phyloP scores from a whole-genome alignment of 768 basidiomycete species.

The Boletus insuetus region DNA sequence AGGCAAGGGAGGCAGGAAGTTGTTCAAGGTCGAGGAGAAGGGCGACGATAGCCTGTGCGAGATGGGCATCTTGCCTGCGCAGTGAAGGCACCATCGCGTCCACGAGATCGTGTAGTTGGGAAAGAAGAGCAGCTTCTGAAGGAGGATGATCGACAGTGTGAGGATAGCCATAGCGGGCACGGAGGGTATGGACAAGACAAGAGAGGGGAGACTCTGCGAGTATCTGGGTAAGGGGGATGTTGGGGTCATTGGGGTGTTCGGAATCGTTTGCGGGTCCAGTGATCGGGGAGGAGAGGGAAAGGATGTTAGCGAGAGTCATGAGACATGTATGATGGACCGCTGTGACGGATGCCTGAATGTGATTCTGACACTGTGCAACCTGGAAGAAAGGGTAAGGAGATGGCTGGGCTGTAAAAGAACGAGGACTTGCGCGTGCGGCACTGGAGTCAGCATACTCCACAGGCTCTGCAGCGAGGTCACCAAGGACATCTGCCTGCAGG shows the following conservation, averaged over 20 bases:
- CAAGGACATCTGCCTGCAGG: slow-evolving; percentile 11
- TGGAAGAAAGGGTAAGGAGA: not conserved
- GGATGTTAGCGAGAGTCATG: slow-evolving; percentile 68
- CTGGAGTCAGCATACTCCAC: slow-evolving; percentile 19
- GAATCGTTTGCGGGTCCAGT: slow-evolving; percentile 50
- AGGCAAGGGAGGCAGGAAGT: slow-evolving; percentile 40
- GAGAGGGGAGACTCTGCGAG: slow-evolving; percentile 18
- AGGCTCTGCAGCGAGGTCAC: slow-evolving; percentile 21
- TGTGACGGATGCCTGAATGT: slow-evolving; percentile 69
- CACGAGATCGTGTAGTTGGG: slow-evolving; percentile 58
- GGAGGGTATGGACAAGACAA: slow-evolving; percentile 19
- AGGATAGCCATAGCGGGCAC: slow-evolving; percentile 7
- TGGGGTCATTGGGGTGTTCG: slow-evolving; percentile 40
- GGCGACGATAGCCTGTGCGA: slow-evolving; percentile 67
- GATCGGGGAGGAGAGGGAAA: slow-evolving; percentile 47
- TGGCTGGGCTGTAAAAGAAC: not conserved
- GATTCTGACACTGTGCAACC: slow-evolving; percentile 40
- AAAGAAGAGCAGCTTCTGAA: slow-evolving; percentile 51
- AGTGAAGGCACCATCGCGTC: slow-evolving; percentile 45
- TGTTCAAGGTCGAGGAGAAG: slow-evolving; percentile 68
- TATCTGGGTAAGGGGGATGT: slow-evolving; percentile 11
- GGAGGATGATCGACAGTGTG: slow-evolving; percentile 29
- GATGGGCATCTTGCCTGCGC: slow-evolving; percentile 50
- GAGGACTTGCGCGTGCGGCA: slow-evolving; percentile 9
- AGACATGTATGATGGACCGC: slow-evolving; percentile 73